Conservation (phyloP, 306 rosid species). For the Prunus mume region DNA sequence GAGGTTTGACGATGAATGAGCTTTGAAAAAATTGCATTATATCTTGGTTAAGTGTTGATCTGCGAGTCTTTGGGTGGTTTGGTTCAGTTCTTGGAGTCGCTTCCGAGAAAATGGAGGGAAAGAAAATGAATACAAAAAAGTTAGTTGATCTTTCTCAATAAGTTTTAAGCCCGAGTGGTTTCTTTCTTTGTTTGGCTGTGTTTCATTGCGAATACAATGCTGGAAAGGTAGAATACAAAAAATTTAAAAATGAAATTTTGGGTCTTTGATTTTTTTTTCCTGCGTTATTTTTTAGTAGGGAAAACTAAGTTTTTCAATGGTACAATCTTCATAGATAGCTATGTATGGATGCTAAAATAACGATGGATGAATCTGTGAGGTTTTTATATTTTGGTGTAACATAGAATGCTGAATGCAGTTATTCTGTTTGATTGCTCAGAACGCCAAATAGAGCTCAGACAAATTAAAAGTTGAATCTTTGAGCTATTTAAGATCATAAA, state of each 20-base stretch:
- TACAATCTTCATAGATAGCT: not conserved
- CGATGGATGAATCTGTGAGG: not conserved
- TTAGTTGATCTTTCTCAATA: not conserved
- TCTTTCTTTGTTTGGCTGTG: not conserved
- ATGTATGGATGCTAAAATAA: not conserved
- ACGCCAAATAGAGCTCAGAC: not conserved
- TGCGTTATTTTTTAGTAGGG: not conserved
- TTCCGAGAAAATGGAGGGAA: conserved; percentile 18
- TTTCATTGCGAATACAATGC: not conserved
- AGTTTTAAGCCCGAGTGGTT: too few species aligned
- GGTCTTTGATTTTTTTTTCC: not conserved
- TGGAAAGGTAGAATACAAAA: not conserved
- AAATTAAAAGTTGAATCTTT: not conserved
- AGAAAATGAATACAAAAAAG: not conserved
- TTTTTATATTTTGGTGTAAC: not conserved
- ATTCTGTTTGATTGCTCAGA: not conserved
- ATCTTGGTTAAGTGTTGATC: not conserved
- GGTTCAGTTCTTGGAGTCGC: conserved; percentile 4
- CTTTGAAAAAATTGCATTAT: not conserved
- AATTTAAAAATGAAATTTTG: not conserved
- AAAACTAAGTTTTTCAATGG: not conserved
- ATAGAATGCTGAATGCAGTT: not conserved
- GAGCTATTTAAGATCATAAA: not conserved
- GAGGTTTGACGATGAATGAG: not conserved
- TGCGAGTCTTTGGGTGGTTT: not conserved